Evolutionary conservation across 768 basidiomycete species (phyloP), one percentile per base, ranked within the genome.

Genomic region (Cyclocybe aegerita): DNA sequence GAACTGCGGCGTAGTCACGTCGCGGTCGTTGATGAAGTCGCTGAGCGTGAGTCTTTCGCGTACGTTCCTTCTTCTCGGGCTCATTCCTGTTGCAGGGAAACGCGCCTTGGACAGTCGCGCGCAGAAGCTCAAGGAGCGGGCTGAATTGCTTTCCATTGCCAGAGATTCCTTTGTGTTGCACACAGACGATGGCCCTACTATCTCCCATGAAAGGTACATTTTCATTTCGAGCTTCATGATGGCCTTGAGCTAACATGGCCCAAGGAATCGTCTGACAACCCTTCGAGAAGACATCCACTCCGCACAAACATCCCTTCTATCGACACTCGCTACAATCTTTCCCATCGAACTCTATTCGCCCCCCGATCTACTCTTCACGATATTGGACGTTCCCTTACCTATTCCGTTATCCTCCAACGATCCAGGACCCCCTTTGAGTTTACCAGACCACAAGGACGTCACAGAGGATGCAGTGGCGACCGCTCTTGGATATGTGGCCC

Each of bases 391-490:
- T 40, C 90, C 97, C n/a, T 77, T 99, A 8, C 95, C 97, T 1
- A 94, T 98, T 53, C 93, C 93, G 11, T 59, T 85, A 16, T 73
- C 79, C 30, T 56, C 80, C 4, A 81, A 82, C 46, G 89, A 94
- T 57, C 91, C 93, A 39, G 90, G 88, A 0, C 95, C 95, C 11
- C 92, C 95, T 0, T 71, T 92, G 35, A 73, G 78, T 3, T 65
- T 94, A 37, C 69, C 81, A 32, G 69, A 77, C n/a, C 77, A 83
- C 56, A 83, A 80, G 50, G 81, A 82, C 38, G 80, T 94, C 31
- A 92, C 83, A 36, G 96, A 98, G 68, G 91, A 96, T 44, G 72
- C 78, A 2, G 82, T 94, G 8, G 93, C 97, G 0, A 90, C 92
- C 10, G 91, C 96, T 5, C 73, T 98, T 15, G 97, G 95, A 2